phyloP scores from a whole-genome alignment of 2,329 filamentous ascomycete species.

The Plenodomus tracheiphilus region DNA sequence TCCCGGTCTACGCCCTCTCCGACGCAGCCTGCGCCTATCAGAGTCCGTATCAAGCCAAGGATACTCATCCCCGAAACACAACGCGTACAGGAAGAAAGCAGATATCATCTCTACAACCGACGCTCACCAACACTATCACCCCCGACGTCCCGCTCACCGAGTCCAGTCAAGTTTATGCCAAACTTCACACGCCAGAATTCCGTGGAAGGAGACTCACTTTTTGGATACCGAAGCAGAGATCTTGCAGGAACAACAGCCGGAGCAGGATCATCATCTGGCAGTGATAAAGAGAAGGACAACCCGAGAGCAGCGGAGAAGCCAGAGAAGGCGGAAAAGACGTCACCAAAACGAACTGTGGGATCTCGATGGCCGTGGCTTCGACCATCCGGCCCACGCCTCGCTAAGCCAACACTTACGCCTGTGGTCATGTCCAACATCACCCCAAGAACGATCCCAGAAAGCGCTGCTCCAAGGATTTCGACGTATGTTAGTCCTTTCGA shows the following conservation, averaged over 20 bases:
- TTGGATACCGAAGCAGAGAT: constrained; percentile 23
- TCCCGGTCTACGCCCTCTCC: constrained; percentile 9
- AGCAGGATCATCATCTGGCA: constrained; percentile 3
- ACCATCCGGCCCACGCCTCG: constrained; percentile 14
- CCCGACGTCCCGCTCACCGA: constrained; percentile 19
- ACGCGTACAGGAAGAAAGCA: constrained; percentile 18
- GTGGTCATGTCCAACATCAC: constrained; percentile 1
- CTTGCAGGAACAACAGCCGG: constrained; percentile 13
- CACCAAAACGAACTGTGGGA: constrained; percentile 11
- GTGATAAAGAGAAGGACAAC: constrained; percentile 13
- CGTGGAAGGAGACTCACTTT: constrained; percentile 24
- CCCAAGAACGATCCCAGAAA: not conserved
- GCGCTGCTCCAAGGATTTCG: not conserved
- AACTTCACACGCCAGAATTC: constrained; percentile 27
- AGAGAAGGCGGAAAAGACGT: constrained; percentile 2
- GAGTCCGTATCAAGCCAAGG: constrained; percentile 25
- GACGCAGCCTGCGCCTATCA: constrained; percentile 18
- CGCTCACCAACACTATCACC: constrained; percentile 6
- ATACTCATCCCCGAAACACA: constrained; percentile 4
- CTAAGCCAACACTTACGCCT: constrained; percentile 17
- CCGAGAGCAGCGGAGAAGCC: not conserved
- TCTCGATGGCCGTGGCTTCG: constrained; percentile 34
- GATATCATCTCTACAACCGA: constrained; percentile 18
- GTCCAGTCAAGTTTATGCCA: constrained; percentile 24
- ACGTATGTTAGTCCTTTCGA: constrained; percentile 24